A percentile compares a stretch with the other conserved stretches of the same genome.
These are phyloP conservation scores for Galium porrigens DNA, from an alignment of 305 asterid genomes.

Conservation along the genomic window DNA sequence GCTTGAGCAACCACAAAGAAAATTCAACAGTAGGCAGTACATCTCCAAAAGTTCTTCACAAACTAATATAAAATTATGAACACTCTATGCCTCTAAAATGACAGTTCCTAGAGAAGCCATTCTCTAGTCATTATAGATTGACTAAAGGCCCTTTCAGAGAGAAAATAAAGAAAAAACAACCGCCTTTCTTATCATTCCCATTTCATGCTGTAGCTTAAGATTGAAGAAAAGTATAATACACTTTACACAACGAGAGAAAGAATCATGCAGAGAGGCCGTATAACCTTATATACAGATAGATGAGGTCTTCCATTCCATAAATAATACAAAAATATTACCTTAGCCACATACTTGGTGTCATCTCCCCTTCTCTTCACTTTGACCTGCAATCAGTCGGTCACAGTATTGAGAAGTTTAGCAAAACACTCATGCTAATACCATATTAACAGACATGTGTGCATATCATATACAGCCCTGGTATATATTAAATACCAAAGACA, in stretches of 20 bases:
- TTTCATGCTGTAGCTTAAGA: background rate
- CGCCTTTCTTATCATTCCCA: background rate
- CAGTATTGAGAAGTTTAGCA: conserved; percentile 13
- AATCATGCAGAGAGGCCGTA: conserved; percentile 1
- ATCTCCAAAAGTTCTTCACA: background rate
- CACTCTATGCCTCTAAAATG: background rate
- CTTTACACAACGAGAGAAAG: background rate
- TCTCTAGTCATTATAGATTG: background rate
- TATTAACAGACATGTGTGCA: background rate
- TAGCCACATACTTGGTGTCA: conserved; percentile 76
- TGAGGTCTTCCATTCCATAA: background rate
- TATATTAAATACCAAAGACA: background rate
- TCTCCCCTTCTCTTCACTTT: conserved; percentile 86
- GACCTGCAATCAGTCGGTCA: conserved; percentile 36
- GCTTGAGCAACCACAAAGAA: conserved; percentile 3
- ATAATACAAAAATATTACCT: conserved; percentile 34
- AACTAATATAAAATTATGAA: background rate
- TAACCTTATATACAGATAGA: background rate
- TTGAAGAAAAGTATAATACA: background rate
- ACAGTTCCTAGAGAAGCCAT: conserved; percentile 1
- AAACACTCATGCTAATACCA: conserved; percentile 6
- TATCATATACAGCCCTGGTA: background rate
- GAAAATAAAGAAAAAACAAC: background rate
- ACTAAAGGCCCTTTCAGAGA: background rate
- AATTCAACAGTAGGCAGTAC: background rate